Evolutionary conservation across 2,329 filamentous ascomycete species (phyloP).

Genomic region (Aspergillus clavatus): DNA sequence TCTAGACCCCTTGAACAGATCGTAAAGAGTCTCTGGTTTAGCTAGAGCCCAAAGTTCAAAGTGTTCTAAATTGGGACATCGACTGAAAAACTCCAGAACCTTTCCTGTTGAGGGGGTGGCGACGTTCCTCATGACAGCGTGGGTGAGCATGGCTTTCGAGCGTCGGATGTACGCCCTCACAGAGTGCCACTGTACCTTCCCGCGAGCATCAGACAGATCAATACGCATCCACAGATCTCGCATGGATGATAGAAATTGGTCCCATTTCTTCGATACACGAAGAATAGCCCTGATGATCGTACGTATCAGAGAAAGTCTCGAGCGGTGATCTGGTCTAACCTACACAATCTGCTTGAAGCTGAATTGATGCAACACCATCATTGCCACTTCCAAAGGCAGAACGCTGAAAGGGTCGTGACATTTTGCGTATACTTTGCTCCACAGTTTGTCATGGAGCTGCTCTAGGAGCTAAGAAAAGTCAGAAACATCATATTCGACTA

Average conservation of each 20-base stretch:
- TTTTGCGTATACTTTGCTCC: slow-evolving; percentile 25
- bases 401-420: slow-evolving; percentile 47
- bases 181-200: slow-evolving; percentile 38
- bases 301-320: slow-evolving; percentile 1
- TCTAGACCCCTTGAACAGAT: slow-evolving; percentile 24
- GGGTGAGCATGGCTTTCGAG: slow-evolving; percentile 31
- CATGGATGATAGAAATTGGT: slow-evolving; percentile 45
- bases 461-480: slow-evolving; percentile 36
- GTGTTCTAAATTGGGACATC: slow-evolving; percentile 31
- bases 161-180: slow-evolving; percentile 32
- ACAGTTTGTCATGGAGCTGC: slow-evolving; percentile 45
- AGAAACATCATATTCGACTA: background rate
- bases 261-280: slow-evolving; percentile 54
- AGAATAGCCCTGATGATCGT: slow-evolving; percentile 38
- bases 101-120: slow-evolving; percentile 21
- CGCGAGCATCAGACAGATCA: slow-evolving; percentile 47
- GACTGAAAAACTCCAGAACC: slow-evolving; percentile 28
- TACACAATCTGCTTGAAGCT: slow-evolving; percentile 49
- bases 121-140: slow-evolving; percentile 29
- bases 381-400: slow-evolving; percentile 52
- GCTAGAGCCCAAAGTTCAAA: slow-evolving; percentile 25
- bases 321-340: slow-evolving; percentile 2
- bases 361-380: slow-evolving; percentile 50
- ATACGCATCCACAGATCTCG: slow-evolving; percentile 50
- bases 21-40: slow-evolving; percentile 18